Conservation (phyloP, 169 alveolate genomes). For the Cryptosporidium xiaoi region DNA sequence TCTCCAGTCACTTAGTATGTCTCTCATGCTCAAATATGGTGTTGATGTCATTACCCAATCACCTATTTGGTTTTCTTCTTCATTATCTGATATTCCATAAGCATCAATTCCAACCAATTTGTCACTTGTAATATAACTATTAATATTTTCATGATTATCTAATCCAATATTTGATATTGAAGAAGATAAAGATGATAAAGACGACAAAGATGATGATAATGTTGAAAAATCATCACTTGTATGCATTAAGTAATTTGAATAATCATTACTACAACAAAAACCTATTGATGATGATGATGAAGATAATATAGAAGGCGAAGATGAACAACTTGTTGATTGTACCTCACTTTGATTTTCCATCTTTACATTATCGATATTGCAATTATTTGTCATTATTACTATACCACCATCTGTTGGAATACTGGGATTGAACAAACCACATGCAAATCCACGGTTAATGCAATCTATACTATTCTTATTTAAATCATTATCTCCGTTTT, state of each 20-base stretch:
- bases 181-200: conserved; percentile 9
- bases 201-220: too few species aligned
- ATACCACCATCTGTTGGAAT: conserved; percentile 73
- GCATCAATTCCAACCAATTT: not conserved
- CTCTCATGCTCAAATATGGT: conserved; percentile 54
- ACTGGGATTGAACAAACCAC: conserved; percentile 68
- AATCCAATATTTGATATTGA: conserved; percentile 2
- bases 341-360: not conserved
- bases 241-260: not conserved
- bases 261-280: not conserved
- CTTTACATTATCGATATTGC: too few species aligned
- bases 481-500: too few species aligned
- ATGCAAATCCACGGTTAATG: conserved; percentile 63
- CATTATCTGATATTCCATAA: conserved; percentile 10
- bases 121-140: not conserved
- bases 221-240: too few species aligned
- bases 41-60: conserved; percentile 12
- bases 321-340: too few species aligned
- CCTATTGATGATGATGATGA: not conserved
- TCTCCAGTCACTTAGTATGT: conserved; percentile 64
- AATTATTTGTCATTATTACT: not conserved
- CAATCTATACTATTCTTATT: too few species aligned
- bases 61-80: conserved; percentile 39
- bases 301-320: too few species aligned
- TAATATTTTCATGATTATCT: not conserved